Evolutionary conservation across 2,329 filamentous ascomycete genomes (phyloP).

Genomic region (Akanthomyces lecanii): DNA sequence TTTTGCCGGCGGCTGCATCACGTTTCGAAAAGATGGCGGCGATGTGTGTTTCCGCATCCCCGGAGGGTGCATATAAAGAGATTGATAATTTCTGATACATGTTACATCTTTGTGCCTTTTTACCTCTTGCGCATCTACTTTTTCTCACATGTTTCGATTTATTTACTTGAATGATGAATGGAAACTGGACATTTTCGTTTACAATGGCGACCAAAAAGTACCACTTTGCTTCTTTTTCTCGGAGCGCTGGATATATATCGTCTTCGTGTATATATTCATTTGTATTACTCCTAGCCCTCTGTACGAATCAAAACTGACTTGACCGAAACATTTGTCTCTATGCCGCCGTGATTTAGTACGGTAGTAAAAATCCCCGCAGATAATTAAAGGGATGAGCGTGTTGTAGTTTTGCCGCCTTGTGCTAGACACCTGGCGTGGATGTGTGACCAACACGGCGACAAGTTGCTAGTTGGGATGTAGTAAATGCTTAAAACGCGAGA

Average conservation of each 20-base stretch:
- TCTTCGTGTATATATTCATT: neutral
- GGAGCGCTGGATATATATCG: neutral
- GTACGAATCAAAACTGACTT: neutral
- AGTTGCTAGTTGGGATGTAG: too few species aligned
- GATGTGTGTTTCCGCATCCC: neutral
- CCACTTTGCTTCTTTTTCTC: neutral
- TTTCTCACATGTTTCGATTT: neutral
- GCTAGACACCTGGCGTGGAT: too few species aligned
- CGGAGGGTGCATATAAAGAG: neutral
- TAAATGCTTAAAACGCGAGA: too few species aligned
- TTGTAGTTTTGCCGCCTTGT: too few species aligned
- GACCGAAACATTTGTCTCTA: too few species aligned
- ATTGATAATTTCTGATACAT: neutral
- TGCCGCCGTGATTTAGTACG: too few species aligned
- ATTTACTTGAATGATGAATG: neutral
- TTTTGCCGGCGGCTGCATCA: neutral
- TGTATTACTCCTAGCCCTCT: neutral
- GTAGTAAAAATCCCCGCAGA: too few species aligned
- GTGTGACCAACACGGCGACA: too few species aligned
- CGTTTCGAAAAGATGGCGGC: neutral
- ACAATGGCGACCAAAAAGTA: neutral
- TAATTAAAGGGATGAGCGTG: too few species aligned
- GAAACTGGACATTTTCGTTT: neutral
- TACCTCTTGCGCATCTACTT: neutral
- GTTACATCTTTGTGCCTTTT: neutral